Base-by-base conservation (phyloP, 2,329 filamentous ascomycete species). In the Diaporthe humulicola region DNA sequence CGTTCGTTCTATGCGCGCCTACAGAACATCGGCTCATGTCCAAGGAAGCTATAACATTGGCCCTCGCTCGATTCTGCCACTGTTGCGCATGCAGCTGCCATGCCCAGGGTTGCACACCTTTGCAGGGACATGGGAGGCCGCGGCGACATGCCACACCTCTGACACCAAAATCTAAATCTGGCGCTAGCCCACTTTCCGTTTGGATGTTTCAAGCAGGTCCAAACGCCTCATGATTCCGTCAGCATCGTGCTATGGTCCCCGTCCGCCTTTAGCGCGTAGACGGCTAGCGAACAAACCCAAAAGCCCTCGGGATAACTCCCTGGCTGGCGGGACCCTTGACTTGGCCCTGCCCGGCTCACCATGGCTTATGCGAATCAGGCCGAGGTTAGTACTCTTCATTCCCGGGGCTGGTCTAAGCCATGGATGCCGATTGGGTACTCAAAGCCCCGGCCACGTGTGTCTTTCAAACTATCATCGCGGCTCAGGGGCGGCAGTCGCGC, bases 371-470 rank as follows among this genome's bases (percentile, higher is more conserved):
- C 64, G 30, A 38, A 25, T 33, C 30, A 38, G 22, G 30, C 42
- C 28, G 42, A 67, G 61, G 25, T 17, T 33, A n/a, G 30, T 30
- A 7, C 22, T n/a, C 61, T 50, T 38, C 4, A 17, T 28, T 33
- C 12, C 45, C 25, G 45, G 42, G 38, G 14, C 45, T 52, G 45
- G 9, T 22, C n/a, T 1, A 33, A 38, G 64, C 22, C n/a, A 38
- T 22, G 30, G 36, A 19, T n/a, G 64, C 64, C 64, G 64, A 52
- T 52, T 67, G 64, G 64, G 17, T 28, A 50, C 45, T 67, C 45
- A 67, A 67, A 67, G 14, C 42, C 28, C 61, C 64, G 48, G n/a
- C 64, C 64, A 67, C 33, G 64, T 67, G 64, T 67, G 30, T 10
- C 22, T 36, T 33, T 6, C 28, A 40, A 67, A 40, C 64, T 25